Conservation (phyloP, 148 eudicot species). For the Chenopodium formosanum region DNA sequence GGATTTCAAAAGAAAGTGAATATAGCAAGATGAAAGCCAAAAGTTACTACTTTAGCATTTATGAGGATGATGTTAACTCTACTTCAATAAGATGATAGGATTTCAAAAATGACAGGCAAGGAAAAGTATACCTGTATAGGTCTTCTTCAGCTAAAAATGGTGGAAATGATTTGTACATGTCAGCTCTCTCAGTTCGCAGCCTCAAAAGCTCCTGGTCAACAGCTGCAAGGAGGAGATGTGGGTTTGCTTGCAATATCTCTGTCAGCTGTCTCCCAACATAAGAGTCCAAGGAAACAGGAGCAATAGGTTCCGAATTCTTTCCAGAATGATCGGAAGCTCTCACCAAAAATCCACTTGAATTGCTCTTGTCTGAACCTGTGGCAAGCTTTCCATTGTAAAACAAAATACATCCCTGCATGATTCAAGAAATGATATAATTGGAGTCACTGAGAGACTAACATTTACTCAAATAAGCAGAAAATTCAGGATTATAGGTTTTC, state of each 20-base stretch:
- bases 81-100: no score
- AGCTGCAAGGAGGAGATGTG: conserved; percentile 81
- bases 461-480: background rate
- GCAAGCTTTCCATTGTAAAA: conserved; percentile 50
- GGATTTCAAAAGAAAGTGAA: background rate
- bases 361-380: conserved; percentile 40
- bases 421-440: background rate
- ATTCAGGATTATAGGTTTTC: background rate
- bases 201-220: conserved; percentile 92
- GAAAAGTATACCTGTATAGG: conserved; percentile 53
- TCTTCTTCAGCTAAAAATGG: conserved; percentile 54
- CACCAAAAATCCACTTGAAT: conserved; percentile 47
- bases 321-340: conserved; percentile 61
- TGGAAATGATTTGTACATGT: conserved; percentile 43
- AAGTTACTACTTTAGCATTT: background rate
- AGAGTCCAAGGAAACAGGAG: conserved; percentile 81
- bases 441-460: background rate
- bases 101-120: background rate
- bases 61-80: background rate
- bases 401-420: conserved; percentile 41
- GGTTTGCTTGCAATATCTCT: conserved; percentile 79
- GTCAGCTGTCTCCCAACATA: conserved; percentile 75
- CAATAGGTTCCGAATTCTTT: conserved; percentile 54
- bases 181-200: conserved; percentile 66
- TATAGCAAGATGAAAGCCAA: background rate